Evolutionary conservation across 306 rosid species (phyloP), one percentile per base, ranked within the genome.

Genomic region (Cucurbita moschata): DNA sequence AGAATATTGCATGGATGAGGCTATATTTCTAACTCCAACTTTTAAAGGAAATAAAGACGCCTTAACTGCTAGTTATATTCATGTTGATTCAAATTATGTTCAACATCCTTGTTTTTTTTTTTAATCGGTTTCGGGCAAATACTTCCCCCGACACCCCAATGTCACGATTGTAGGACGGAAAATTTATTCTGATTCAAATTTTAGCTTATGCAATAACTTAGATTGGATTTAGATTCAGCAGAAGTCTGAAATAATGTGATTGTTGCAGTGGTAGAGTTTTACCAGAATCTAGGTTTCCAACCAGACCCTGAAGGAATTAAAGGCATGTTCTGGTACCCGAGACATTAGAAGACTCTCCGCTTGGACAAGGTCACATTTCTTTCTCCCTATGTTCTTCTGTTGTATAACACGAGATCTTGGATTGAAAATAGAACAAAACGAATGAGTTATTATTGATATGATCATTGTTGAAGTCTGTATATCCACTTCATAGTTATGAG

Each of bases 291-390:
- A 77, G 97, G 99, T 47, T 94, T 94, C 72, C 89, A 94, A 85
- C 83, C 97, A 51, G 99, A 94, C 75, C 99, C 97, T 0, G 99
- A 89, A 86, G 99, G 99, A 73, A 91, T 94, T 61, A 86, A 94
- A 85, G 99, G 96, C 77, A 91, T 94, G 99, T 89, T 94, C 76
- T 91, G 99, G 97, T 84, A 94, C 80, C 97, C 98, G 14, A 89
- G 81, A 73, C 81, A 79, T 57, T 90, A 76, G 76, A 35, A 7
- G 35, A 30, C 49, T 19, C 30, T 61, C 60, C 60, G 47, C 76
- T 43, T 26, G 52, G 23, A 44, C 55, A 46, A 30, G 76, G 75
- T 72, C 77, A 78, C 71, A 56, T 37, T 70, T 78, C 67, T 54
- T 57, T 79, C 14, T 35, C 51, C 61, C 44, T 26, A 18, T 30